Conservation (phyloP, 495 filamentous ascomycete genomes). For the Trichoderma orchidacearum region DNA sequence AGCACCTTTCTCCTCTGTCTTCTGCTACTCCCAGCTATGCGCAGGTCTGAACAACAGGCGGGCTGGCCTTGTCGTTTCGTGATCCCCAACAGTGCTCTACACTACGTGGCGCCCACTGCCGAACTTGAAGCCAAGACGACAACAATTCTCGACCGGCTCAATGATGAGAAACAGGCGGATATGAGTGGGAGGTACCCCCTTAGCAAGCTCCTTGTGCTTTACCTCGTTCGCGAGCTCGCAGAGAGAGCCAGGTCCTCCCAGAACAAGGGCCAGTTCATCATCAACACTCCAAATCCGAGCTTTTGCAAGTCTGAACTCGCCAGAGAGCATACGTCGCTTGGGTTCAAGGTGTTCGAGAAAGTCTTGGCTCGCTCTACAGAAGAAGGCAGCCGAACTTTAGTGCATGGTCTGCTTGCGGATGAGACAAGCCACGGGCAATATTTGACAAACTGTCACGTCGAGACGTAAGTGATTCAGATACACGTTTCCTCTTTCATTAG, state of each 20-base stretch:
- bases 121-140: conserved; percentile 4
- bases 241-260: conserved; percentile 7
- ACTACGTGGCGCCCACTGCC: conserved; percentile 5
- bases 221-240: conserved; percentile 34
- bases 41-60: neutral
- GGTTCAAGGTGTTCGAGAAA: conserved; percentile 7
- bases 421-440: conserved; percentile 21
- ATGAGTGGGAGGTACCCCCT: conserved; percentile 21
- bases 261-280: conserved; percentile 22
- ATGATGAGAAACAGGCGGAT: conserved; percentile 3
- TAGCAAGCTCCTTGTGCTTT: conserved; percentile 38
- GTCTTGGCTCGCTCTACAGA: conserved; percentile 23
- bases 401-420: conserved; percentile 17
- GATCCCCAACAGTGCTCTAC: conserved; percentile 7
- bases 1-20: conserved; percentile 31
- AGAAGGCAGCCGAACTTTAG: conserved; percentile 20
- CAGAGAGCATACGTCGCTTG: conserved; percentile 2
- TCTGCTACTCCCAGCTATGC: conserved; percentile 27
- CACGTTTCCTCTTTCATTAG: neutral
- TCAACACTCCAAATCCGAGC: conserved; percentile 41
- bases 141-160: conserved; percentile 4
- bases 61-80: neutral
- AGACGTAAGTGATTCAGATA: conserved; percentile 6
- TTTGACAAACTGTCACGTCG: conserved; percentile 16
- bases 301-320: conserved; percentile 6